These are phyloP conservation scores for Pythium biforme DNA, from an alignment of 352 stramenopile genomes.

Conservation along the genomic window DNA sequence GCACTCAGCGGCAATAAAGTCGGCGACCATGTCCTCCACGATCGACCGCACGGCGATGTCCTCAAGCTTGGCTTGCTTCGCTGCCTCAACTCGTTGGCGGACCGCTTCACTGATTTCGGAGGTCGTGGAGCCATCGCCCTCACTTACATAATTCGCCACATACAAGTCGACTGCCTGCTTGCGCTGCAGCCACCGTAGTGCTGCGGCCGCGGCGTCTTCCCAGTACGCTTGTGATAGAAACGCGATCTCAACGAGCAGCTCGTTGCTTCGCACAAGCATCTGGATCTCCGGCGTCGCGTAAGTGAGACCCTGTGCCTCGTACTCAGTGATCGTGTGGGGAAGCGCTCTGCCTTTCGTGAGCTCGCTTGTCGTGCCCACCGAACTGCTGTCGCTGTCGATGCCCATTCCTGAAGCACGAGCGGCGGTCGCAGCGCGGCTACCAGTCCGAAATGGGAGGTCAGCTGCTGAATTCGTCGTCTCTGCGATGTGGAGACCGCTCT, in stretches of 20 bases:
- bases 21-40: slow-evolving; percentile 56
- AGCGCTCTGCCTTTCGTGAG: background rate
- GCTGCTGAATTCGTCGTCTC: slow-evolving; percentile 7
- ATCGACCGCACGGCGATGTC: slow-evolving; percentile 50
- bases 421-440: background rate
- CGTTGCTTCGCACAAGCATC: slow-evolving; percentile 28
- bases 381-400: background rate
- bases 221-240: slow-evolving; percentile 50
- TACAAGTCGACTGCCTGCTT: slow-evolving; percentile 45
- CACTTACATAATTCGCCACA: slow-evolving; percentile 36
- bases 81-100: slow-evolving; percentile 30
- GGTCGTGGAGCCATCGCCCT: slow-evolving; percentile 21
- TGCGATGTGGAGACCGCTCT: slow-evolving; percentile 22
- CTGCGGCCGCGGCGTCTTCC: slow-evolving; percentile 37
- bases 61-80: slow-evolving; percentile 40
- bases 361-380: background rate
- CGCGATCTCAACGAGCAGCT: slow-evolving; percentile 33
- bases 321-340: slow-evolving; percentile 3
- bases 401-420: background rate
- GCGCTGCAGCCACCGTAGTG: slow-evolving; percentile 43
- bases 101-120: slow-evolving; percentile 25
- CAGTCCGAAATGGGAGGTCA: slow-evolving; percentile 16
- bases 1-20: slow-evolving; percentile 58
- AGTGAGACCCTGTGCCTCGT: slow-evolving; percentile 13
- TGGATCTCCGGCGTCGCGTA: slow-evolving; percentile 26